Evolutionary conservation across 257 asterid genomes (phyloP).

Genomic region (Anisodus tanguticus): DNA sequence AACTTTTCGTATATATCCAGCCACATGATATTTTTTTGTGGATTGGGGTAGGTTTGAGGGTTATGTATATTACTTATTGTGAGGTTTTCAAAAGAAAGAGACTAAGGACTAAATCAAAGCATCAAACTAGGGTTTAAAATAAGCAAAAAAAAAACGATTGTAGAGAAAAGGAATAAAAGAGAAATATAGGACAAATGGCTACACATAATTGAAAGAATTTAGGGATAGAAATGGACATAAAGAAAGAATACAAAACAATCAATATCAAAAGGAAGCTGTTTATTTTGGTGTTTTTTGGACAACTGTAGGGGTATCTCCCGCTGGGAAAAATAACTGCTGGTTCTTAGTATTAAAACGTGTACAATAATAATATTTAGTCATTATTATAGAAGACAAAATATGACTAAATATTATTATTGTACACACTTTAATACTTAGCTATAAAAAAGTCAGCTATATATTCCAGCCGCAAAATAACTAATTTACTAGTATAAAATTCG

Average conservation of each 20-base stretch:
- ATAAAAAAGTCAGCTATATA: not conserved
- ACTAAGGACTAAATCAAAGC: not conserved
- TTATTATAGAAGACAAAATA: too few species aligned
- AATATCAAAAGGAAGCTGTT: slow-evolving; percentile 16
- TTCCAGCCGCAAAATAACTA: not conserved
- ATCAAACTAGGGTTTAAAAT: not conserved
- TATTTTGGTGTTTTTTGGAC: not conserved
- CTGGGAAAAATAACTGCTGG: not conserved
- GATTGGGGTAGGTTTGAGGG: not conserved
- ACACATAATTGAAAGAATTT: slow-evolving; percentile 5
- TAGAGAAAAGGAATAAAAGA: not conserved
- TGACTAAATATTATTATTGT: too few species aligned
- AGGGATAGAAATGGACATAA: not conserved
- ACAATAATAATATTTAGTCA: too few species aligned
- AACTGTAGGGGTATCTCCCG: not conserved
- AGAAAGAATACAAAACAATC: not conserved
- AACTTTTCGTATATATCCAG: not conserved
- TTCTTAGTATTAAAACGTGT: not conserved
- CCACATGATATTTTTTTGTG: not conserved
- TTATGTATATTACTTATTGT: not conserved
- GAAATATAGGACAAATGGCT: slow-evolving; percentile 17
- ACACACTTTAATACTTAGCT: not conserved
- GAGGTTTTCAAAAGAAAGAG: not conserved
- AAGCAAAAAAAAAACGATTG: not conserved
- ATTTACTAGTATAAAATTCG: not conserved